Percentiles rank a stretch among this genome's conserved stretches.
These are phyloP conservation scores for Lippia alba DNA, from an alignment of 305 asterid species.

Conservation along the genomic window DNA sequence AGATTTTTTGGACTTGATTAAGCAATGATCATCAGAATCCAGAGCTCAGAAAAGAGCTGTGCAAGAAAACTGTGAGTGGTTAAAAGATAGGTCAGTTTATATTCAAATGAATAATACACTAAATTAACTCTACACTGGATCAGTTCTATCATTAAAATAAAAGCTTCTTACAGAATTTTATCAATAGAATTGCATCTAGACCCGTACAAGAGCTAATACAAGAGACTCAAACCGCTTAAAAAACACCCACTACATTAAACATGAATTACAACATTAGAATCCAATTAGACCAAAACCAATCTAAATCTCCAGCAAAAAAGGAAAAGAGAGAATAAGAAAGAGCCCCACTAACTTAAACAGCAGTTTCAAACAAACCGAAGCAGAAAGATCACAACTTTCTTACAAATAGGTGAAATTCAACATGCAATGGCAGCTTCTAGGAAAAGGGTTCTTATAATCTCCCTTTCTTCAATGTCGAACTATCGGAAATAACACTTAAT, in stretches of 20 bases:
- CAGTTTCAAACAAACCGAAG: not conserved
- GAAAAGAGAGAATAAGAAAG: not conserved
- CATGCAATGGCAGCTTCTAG: conserved; percentile 53
- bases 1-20: not conserved
- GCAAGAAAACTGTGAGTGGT: too few relatives aligned
- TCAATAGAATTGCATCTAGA: too few relatives aligned
- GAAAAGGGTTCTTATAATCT: conserved; percentile 45
- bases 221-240: too few relatives aligned
- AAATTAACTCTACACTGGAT: too few relatives aligned
- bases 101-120: too few relatives aligned
- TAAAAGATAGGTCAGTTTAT: too few relatives aligned
- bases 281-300: not conserved
- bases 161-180: too few relatives aligned
- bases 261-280: conserved; percentile 15
- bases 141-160: too few relatives aligned
- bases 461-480: conserved; percentile 23
- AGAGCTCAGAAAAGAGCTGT: too few relatives aligned
- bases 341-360: not conserved
- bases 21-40: too few relatives aligned
- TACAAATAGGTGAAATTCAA: conserved; percentile 14
- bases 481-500: conserved; percentile 1
- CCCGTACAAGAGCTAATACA: too few relatives aligned
- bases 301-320: not conserved
- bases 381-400: not conserved
- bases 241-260: not conserved